Evolutionary conservation across 2,329 filamentous ascomycete species (phyloP), one percentile per base, ranked within the genome.

Genomic region (Rugonectria rugulosa): DNA sequence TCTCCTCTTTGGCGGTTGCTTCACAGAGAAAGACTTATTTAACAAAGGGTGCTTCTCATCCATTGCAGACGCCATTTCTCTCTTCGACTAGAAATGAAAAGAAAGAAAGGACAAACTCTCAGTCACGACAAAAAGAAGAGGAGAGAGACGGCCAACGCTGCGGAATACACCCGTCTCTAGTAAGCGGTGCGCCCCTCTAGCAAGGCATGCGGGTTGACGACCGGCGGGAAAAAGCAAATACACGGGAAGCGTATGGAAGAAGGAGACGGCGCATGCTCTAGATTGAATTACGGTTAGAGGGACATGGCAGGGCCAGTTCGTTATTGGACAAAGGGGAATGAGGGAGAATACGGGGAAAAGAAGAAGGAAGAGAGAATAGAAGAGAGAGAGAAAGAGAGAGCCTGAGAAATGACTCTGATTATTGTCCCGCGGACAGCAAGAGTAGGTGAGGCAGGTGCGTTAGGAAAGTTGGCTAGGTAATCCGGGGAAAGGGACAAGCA

Each of bases 11-110:
- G 41, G 41, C 17, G 26, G 45, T 31, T 48, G 53, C 19, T 32
- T 52, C 17, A 45, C 34, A 17, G 65, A 17, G 21, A 63, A 57
- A 53, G 63, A 57, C 42, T 14, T 5, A 6, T 23, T 46, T 32
- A 14, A 26, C 31, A 5, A 40, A 34, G 14, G 15, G n/a, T 24
- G 38, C 47, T 66, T 66, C 26, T 63, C 61, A 29, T 46, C 54
- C 66, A 66, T 68, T 24, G 36, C 34, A 41, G 21, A 20, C 20
- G 10, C 15, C 7, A 17, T 44, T n/a, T 11, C 5, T 34, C 20
- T 20, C 17, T 17, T 20, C 26, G 17, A 34, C 12, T 27, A 36
- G 11, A 20, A 27, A 27, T 21, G 21, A 19, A 31, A 34, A 23
- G 15, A 21, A 9, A 8, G 27, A 26, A 24, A 46, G 9, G 15